A percentile compares a stretch with the other conserved stretches of the same genome.
These are phyloP conservation scores for Clitopilus hobsonii DNA, from an alignment of 768 basidiomycete genomes.

Conservation along the genomic window DNA sequence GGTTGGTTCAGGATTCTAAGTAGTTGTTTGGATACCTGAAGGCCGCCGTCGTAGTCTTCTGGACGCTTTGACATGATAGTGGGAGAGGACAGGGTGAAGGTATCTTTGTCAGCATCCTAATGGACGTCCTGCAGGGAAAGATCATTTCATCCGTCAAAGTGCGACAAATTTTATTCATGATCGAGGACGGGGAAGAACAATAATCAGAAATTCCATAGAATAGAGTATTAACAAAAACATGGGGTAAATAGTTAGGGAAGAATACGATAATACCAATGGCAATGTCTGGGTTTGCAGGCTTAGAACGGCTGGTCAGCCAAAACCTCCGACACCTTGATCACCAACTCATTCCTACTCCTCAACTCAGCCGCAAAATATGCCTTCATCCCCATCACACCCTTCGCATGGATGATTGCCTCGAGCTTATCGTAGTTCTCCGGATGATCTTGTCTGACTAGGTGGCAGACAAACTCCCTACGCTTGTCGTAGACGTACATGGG, in stretches of 20 bases:
- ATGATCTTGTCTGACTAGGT: constrained; percentile 25
- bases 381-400: constrained; percentile 32
- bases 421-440: constrained; percentile 38
- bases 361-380: constrained; percentile 51
- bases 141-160: no score
- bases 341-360: constrained; percentile 34
- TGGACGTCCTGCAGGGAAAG: no score
- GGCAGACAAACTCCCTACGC: constrained; percentile 49
- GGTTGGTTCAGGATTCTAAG: constrained; percentile 19
- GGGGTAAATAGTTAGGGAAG: no score
- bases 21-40: constrained; percentile 24
- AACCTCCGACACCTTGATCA: constrained; percentile 44
- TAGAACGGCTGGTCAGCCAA: constrained; percentile 46
- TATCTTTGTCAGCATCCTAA: no score
- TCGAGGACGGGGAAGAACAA: no score
- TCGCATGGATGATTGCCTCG: constrained; percentile 27
- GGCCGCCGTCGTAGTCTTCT: constrained; percentile 16
- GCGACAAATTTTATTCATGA: no score
- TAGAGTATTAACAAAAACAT: no score
- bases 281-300: background rate
- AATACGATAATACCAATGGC: no score
- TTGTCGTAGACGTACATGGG: constrained; percentile 45
- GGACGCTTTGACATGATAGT: no score
- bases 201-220: no score
- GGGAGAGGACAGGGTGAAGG: no score